These are phyloP conservation scores for Colletotrichum caudatum DNA, from an alignment of 2,329 filamentous ascomycete genomes.

Conservation along the genomic window DNA sequence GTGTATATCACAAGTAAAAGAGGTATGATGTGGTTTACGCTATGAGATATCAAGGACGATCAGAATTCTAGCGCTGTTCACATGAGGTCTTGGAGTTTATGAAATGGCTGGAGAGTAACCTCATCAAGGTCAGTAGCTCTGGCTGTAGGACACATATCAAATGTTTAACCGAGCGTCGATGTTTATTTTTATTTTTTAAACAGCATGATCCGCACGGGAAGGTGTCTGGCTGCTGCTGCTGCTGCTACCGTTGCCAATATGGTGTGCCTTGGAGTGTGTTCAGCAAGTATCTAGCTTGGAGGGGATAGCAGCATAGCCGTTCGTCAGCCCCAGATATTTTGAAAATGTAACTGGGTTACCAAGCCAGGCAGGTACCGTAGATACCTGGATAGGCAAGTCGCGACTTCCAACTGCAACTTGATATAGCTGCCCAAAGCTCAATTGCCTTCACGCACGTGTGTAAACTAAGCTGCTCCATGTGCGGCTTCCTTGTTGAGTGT, in stretches of 20 bases:
- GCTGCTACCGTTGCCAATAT: too few relatives aligned
- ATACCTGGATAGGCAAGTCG: too few relatives aligned
- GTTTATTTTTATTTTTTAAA: background rate
- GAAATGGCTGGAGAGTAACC: background rate
- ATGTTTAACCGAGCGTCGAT: conserved; percentile 24
- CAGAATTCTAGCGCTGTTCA: conserved; percentile 27
- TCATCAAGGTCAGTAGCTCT: conserved; percentile 7
- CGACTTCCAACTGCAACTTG: background rate
- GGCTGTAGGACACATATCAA: conserved; percentile 19
- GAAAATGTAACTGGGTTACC: too few relatives aligned
- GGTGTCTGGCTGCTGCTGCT: background rate
- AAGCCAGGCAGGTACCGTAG: too few relatives aligned
- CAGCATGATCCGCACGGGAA: background rate
- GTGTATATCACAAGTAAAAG: conserved; percentile 40
- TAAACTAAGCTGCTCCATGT: conserved; percentile 18
- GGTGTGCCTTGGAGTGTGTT: too few relatives aligned
- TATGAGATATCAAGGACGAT: conserved; percentile 38
- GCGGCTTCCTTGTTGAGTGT: background rate
- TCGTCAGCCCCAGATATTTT: background rate
- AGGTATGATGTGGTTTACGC: conserved; percentile 38
- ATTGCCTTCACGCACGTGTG: background rate
- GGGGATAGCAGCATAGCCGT: too few relatives aligned
- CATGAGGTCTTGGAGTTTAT: background rate
- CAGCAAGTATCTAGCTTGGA: too few relatives aligned
- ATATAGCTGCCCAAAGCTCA: background rate